Evolutionary conservation across 1,284 basidiomycete species (phyloP), one percentile per base, ranked within the genome.

Genomic region (Leucoagaricus sp.): DNA sequence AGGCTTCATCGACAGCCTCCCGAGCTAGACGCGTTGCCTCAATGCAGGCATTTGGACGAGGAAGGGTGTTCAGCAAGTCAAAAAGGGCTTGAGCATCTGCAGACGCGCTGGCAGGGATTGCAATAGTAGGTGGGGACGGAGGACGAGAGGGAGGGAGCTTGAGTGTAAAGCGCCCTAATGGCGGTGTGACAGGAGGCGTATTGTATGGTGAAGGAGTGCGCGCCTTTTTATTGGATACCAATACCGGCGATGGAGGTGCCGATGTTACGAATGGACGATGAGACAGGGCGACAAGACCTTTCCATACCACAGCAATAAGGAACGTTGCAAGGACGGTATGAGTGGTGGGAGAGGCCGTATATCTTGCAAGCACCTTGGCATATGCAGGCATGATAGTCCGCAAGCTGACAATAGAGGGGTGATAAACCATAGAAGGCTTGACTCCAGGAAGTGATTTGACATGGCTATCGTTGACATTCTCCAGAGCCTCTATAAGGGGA

Each of bases 1-100:
- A 85, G 0, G 87, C 90, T 65, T 91, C 90, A 48, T 87, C 83
- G 4, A 91, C 88, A 2, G 87, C 90, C 65, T 92, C 90, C 23
- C 78, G 75, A 10, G 90, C 89, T 17, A 89, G 69, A 28, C 72
- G 73, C 5, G 77, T 77, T 10, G 71, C 66, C 60, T 73, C 73
- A 40, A 75, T 78, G 46, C 77, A 75, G 19, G 70, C 71, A 4
- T 64, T 69, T n/a, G 89, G 89, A 17, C 83, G 80, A 21, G 89
- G 87, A 31, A 92, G 75, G 31, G 72, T 69, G 50, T 69, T 72
- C 40, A 92, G 72, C 19, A 90, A 72, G 52, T 87, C 81, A 64
- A 74, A 82, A 19, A 90, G 65, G 2, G 79, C 78, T 31, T 79
- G 80, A 6, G 84, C 81, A 61, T 92, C 89, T 6, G 74, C 72